These are phyloP conservation scores for Karstenula rhodostoma DNA, from an alignment of 2,329 filamentous ascomycete species.

Conservation along the genomic window DNA sequence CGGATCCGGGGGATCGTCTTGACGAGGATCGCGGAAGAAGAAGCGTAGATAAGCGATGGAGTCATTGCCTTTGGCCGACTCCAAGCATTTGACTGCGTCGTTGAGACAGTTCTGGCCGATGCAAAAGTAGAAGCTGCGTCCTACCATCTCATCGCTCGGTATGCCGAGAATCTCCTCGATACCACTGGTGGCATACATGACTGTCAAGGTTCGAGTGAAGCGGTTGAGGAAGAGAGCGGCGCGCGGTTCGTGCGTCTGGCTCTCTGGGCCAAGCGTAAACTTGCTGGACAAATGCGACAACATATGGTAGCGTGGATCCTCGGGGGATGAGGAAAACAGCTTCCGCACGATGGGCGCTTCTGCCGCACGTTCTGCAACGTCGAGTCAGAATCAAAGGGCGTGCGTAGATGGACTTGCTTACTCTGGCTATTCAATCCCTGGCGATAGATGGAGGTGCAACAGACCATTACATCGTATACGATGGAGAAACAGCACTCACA, in stretches of 20 bases:
- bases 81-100: conserved; percentile 79
- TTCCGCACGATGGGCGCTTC: conserved; percentile 81
- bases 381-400: background rate
- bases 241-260: conserved; percentile 75
- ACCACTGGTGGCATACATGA: conserved; percentile 87
- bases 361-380: conserved; percentile 72
- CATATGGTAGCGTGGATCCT: conserved; percentile 90
- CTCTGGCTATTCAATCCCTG: conserved; percentile 74
- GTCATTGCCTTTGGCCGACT: conserved; percentile 88
- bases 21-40: conserved; percentile 78
- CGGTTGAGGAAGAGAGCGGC: conserved; percentile 86
- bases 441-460: conserved; percentile 81
- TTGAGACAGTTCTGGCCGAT: conserved; percentile 79
- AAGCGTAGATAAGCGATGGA: conserved; percentile 91
- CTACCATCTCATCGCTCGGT: conserved; percentile 71
- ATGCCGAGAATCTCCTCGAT: conserved; percentile 79
- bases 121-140: conserved; percentile 86
- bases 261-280: conserved; percentile 66
- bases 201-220: conserved; percentile 80
- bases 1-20: conserved; percentile 51
- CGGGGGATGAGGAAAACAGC: conserved; percentile 80
- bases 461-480: conserved; percentile 86
- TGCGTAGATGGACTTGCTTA: conserved; percentile 56
- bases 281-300: conserved; percentile 83
- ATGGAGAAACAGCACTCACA: conserved; percentile 92